Conservation (phyloP, 345 rosid genomes). For the Euclidium syriacum region DNA sequence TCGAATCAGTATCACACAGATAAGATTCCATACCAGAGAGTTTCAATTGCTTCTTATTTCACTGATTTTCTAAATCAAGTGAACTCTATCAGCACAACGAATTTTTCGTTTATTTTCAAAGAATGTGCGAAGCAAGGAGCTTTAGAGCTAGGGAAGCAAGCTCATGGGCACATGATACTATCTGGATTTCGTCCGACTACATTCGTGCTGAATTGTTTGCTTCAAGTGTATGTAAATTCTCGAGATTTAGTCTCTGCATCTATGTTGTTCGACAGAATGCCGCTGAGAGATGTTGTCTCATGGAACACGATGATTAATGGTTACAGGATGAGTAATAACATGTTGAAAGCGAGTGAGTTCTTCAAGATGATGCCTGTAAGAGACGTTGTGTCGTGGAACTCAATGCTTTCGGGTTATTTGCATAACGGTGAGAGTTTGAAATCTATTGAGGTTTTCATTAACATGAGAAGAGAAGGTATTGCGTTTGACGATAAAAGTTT, state of each 20-base stretch:
- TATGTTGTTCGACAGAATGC: slow-evolving; percentile 65
- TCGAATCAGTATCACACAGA: not conserved
- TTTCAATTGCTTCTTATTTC: slow-evolving; percentile 28
- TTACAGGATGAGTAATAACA: slow-evolving; percentile 44
- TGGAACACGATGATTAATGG: slow-evolving; percentile 68
- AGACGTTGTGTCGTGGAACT: slow-evolving; percentile 89
- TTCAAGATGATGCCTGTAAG: slow-evolving; percentile 57
- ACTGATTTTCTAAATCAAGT: slow-evolving; percentile 27
- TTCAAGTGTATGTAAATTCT: slow-evolving; percentile 53
- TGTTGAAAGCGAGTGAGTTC: slow-evolving; percentile 42
- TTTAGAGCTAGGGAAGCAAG: slow-evolving; percentile 57
- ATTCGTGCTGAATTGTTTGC: slow-evolving; percentile 69
- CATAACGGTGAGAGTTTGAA: slow-evolving; percentile 48
- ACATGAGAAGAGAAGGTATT: slow-evolving; percentile 49
- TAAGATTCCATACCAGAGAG: not conserved
- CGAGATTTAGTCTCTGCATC: slow-evolving; percentile 40
- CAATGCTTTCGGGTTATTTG: slow-evolving; percentile 69
- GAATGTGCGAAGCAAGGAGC: slow-evolving; percentile 53
- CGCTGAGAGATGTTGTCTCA: slow-evolving; percentile 56
- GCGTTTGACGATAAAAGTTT: slow-evolving; percentile 50
- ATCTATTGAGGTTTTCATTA: slow-evolving; percentile 42
- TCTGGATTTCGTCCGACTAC: slow-evolving; percentile 68
- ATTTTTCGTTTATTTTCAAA: slow-evolving; percentile 59
- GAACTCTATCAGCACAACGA: slow-evolving; percentile 33
- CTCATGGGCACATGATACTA: slow-evolving; percentile 67